phyloP scores from a whole-genome alignment of 192 early-diverging fungal genomes.

The Gigaspora rosea region DNA sequence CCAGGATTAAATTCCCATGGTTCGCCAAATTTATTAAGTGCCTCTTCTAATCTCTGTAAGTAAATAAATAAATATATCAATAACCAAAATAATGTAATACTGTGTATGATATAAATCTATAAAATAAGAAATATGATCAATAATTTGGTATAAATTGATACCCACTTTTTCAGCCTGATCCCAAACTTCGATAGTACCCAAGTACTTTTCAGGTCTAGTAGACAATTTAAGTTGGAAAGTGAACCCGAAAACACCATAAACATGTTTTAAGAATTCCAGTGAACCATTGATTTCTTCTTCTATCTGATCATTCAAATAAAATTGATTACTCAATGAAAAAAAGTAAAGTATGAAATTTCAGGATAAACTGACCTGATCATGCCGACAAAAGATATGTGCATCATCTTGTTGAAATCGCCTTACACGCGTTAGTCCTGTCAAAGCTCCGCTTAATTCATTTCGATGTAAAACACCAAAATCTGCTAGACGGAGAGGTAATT shows the following conservation, averaged over 20 bases:
- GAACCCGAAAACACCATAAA: conserved; percentile 96
- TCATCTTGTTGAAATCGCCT: conserved; percentile 99
- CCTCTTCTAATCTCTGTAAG: conserved; percentile 63
- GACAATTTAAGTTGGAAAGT: conserved; percentile 89
- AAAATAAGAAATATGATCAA: neutral
- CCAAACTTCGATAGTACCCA: conserved; percentile 91
- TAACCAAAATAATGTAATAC: neutral
- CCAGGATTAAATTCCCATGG: conserved; percentile 90
- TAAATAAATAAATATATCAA: neutral
- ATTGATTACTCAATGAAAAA: conserved; percentile 8
- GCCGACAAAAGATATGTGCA: conserved; percentile 96
- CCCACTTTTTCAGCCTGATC: conserved; percentile 82
- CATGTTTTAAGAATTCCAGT: conserved; percentile 86
- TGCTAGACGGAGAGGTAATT: conserved; percentile 91
- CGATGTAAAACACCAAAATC: conserved; percentile 99
- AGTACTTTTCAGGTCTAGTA: conserved; percentile 94
- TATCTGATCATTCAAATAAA: conserved; percentile 46
- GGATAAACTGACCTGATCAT: conserved; percentile 65
- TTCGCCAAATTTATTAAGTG: conserved; percentile 78
- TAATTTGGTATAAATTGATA: neutral
- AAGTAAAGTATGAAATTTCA: neutral
- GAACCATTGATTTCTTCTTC: conserved; percentile 78
- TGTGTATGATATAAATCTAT: neutral
- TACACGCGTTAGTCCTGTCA: conserved; percentile 93
- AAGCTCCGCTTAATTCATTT: conserved; percentile 90